phyloP scores from a whole-genome alignment of 2,329 filamentous ascomycete genomes.

The Sphaerulina populicola region DNA sequence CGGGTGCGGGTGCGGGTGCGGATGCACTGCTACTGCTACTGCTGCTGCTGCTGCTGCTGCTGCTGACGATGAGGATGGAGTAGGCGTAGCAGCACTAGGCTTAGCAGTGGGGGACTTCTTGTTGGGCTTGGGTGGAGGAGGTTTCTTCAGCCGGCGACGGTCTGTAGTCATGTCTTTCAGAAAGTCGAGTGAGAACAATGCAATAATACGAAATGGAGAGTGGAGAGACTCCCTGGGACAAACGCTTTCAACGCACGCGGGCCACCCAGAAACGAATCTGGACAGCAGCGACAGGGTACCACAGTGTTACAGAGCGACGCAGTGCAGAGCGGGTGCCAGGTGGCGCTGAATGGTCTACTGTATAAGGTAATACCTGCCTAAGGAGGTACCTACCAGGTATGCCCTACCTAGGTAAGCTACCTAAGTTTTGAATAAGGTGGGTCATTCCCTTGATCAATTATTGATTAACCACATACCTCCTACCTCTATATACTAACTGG shows the following conservation, averaged over 20 bases:
- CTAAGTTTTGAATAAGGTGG: too few species aligned
- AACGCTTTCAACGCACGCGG: constrained; percentile 1
- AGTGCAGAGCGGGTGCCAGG: background rate
- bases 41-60: too few species aligned
- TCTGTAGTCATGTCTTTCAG: background rate
- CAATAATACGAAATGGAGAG: constrained; percentile 1
- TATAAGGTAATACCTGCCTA: background rate
- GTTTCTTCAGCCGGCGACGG: background rate
- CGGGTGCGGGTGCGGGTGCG: background rate
- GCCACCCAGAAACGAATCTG: background rate
- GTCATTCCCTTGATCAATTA: too few species aligned
- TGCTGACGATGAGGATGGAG: background rate
- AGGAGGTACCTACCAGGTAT: too few species aligned
- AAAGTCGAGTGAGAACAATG: constrained; percentile 1
- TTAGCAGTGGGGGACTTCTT: background rate
- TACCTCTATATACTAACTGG: too few species aligned
- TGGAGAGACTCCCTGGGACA: constrained; percentile 2
- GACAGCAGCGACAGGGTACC: constrained; percentile 1
- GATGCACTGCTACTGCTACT: too few species aligned
- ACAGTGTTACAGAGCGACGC: background rate
- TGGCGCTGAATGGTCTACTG: background rate
- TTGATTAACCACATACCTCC: too few species aligned
- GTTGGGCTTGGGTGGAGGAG: background rate
- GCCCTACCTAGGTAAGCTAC: too few species aligned
- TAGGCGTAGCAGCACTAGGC: background rate